Conservation (phyloP, 768 basidiomycete species). For the Dioszegia aurantiaca region DNA sequence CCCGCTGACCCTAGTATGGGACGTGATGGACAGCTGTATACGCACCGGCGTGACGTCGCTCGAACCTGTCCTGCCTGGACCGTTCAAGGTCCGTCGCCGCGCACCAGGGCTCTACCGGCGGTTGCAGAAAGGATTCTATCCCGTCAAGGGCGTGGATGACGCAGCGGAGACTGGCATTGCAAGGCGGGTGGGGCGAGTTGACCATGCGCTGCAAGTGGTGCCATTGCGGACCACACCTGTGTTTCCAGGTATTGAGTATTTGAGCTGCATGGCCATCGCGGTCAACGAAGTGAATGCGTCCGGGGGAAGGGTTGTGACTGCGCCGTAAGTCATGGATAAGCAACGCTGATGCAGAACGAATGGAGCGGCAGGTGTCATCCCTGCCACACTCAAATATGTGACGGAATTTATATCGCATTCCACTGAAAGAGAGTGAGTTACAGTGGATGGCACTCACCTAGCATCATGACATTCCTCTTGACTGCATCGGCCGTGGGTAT, state of each 20-base stretch:
- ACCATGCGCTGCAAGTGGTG: constrained; percentile 77
- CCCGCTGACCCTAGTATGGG: constrained; percentile 57
- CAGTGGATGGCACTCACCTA: background rate
- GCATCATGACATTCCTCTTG: constrained; percentile 77
- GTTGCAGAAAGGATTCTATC: constrained; percentile 75
- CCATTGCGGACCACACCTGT: constrained; percentile 58
- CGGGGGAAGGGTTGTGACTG: constrained; percentile 87
- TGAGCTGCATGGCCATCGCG: constrained; percentile 83
- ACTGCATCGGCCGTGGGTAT: constrained; percentile 82
- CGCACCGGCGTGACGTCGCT: constrained; percentile 74
- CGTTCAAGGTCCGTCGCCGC: constrained; percentile 70
- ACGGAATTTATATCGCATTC: constrained; percentile 89
- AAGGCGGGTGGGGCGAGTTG: constrained; percentile 64
- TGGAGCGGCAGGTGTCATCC: constrained; percentile 88
- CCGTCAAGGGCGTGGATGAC: too few species aligned
- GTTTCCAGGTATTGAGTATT: constrained; percentile 88
- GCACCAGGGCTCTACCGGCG: constrained; percentile 86
- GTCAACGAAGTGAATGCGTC: constrained; percentile 73
- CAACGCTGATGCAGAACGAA: constrained; percentile 61
- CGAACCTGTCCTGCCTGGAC: constrained; percentile 80
- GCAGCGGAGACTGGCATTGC: constrained; percentile 13
- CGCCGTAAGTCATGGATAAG: constrained; percentile 54
- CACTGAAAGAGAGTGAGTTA: constrained; percentile 66
- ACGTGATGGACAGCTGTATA: constrained; percentile 90
- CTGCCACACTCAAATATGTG: constrained; percentile 74